These are phyloP conservation scores for Sisymbrium irio DNA, from an alignment of 345 rosid genomes.

Conservation along the genomic window DNA sequence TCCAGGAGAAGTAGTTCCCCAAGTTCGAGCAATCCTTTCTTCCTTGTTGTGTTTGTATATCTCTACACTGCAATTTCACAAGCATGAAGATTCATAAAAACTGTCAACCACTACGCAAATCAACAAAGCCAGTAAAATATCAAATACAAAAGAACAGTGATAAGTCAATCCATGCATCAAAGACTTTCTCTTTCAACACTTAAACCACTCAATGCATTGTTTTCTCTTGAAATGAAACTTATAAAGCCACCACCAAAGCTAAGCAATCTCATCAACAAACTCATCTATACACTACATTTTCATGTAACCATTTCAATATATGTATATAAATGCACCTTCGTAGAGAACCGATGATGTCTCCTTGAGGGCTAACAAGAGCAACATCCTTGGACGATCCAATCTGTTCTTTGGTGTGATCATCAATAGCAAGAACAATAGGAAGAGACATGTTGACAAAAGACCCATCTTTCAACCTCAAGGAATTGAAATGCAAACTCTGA, in stretches of 20 bases:
- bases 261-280: not conserved
- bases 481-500: constrained; percentile 90
- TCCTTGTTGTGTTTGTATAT: constrained; percentile 91
- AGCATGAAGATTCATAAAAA: no score
- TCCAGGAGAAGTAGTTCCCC: constrained; percentile 93
- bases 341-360: constrained; percentile 67
- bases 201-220: not conserved
- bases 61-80: constrained; percentile 56
- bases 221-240: not conserved
- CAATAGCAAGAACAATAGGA: constrained; percentile 92
- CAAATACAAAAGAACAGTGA: not conserved
- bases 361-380: constrained; percentile 56
- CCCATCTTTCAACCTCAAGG: constrained; percentile 57
- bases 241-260: not conserved
- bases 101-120: not conserved
- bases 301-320: not conserved
- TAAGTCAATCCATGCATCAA: not conserved
- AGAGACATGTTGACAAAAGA: constrained; percentile 81
- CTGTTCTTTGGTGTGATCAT: constrained; percentile 65
- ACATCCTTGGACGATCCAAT: constrained; percentile 60
- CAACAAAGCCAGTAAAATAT: not conserved
- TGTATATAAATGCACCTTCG: constrained; percentile 41
- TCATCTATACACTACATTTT: not conserved
- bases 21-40: constrained; percentile 87
- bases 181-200: not conserved